Base-by-base conservation (phyloP, 441 rosid genomes). In the Populus trichocarpa region DNA sequence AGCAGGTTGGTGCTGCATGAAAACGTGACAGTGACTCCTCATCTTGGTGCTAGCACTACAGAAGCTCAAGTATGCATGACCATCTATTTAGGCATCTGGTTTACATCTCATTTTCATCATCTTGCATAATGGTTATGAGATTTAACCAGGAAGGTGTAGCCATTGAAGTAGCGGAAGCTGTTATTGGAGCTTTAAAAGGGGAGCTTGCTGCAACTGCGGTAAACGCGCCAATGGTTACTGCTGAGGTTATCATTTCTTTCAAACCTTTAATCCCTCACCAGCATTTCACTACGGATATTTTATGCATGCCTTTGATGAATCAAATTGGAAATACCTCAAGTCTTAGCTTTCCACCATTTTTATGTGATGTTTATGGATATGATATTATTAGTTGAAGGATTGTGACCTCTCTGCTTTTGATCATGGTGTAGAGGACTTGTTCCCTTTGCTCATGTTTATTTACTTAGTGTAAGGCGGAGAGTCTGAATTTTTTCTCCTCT, bases 21-120 rank as follows among this genome's bases (percentile, higher is more conserved):
- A 78, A 88, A 84, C 63, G 96, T 93, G 63, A 90, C 86, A 2
- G 95, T 87, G 69, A 93, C 97, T 35, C 94, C 97, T 67, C 97
- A 93, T 84, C 96, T 91, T 33, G 96, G 96, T 80, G 94, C 96
- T 35, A 91, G 94, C 78, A 93, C 94, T 20, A 85, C 81, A 86
- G 96, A 93, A 85, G 97, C 97, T 71, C 93, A 90, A 92, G 96
- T 87, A 23, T 71, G 84, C 61, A 33, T 12, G 26, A 42, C 40
- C 25, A 70, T 36, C 69, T 14, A 8, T 9, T 25, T 64, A 59
- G 16, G 75, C 16, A 14, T 30, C 12, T 16, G 9, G 13, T 25
- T 35, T 33, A 2, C 53, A 23, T 67, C 77, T 50, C 12, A 7
- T 50, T 61, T 77, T 35, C 50, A 70, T 70, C 22, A 16, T 12